These are phyloP conservation scores for Xylaria sp. DNA, from an alignment of 2,329 filamentous ascomycete species.

Conservation along the genomic window DNA sequence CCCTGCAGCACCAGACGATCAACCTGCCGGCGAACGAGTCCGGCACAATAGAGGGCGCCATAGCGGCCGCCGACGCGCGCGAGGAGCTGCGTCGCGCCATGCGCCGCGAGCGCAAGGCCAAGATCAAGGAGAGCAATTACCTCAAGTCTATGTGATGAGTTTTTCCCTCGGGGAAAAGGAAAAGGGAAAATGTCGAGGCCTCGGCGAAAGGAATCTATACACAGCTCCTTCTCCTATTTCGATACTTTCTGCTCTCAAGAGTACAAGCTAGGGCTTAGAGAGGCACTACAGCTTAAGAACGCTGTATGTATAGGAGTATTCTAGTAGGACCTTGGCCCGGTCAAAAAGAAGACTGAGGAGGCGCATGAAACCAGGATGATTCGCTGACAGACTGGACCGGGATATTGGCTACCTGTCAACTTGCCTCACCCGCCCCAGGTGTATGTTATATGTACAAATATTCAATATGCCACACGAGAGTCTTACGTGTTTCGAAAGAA, in stretches of 20 bases:
- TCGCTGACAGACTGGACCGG: conserved; percentile 3
- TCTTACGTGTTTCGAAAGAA: neutral
- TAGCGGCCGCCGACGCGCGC: conserved; percentile 63
- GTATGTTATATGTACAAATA: conserved; percentile 28
- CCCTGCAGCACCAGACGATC: conserved; percentile 80
- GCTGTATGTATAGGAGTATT: neutral
- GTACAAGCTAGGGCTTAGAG: neutral
- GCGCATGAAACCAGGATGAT: neutral
- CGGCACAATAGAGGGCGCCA: conserved; percentile 56
- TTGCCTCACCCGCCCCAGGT: neutral
- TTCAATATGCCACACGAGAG: neutral
- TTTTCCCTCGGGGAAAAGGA: neutral
- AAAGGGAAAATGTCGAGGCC: neutral
- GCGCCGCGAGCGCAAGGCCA: conserved; percentile 77
- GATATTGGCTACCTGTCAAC: conserved; percentile 1
- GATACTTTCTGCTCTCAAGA: neutral
- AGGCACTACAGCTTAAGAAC: neutral
- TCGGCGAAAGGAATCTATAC: neutral
- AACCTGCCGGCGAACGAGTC: conserved; percentile 71
- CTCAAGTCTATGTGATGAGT: conserved; percentile 76
- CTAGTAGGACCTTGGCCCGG: neutral
- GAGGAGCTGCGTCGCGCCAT: conserved; percentile 75
- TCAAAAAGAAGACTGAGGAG: neutral
- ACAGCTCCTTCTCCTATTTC: neutral
- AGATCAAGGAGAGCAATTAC: conserved; percentile 89